A percentile compares a stretch with the other conserved stretches of the same genome.
phyloP scores from a whole-genome alignment of 2,329 filamentous ascomycete genomes.

The Fusarium poae region DNA sequence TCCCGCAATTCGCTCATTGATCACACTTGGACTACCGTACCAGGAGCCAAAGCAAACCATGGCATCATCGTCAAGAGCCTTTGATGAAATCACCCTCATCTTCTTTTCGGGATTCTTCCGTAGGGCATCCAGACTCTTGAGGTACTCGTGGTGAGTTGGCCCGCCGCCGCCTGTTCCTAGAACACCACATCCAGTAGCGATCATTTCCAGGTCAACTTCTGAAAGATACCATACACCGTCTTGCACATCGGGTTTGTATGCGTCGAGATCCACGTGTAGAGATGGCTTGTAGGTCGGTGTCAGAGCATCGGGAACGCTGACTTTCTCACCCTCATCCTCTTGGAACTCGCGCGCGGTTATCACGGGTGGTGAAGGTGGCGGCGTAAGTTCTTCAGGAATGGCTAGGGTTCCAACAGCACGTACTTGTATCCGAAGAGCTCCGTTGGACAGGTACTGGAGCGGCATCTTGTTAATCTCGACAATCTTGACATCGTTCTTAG shows the following conservation, averaged over 20 bases:
- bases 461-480: slow-evolving; percentile 61
- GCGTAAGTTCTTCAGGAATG: slow-evolving; percentile 47
- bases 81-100: slow-evolving; percentile 58
- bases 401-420: slow-evolving; percentile 53
- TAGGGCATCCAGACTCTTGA: slow-evolving; percentile 58
- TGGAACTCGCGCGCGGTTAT: slow-evolving; percentile 24
- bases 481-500: slow-evolving; percentile 55
- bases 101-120: slow-evolving; percentile 51
- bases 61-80: slow-evolving; percentile 55
- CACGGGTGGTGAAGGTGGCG: slow-evolving; percentile 40
- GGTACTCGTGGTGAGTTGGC: slow-evolving; percentile 58
- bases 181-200: slow-evolving; percentile 54
- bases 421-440: slow-evolving; percentile 53
- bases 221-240: slow-evolving; percentile 54
- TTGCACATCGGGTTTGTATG: slow-evolving; percentile 51
- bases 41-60: slow-evolving; percentile 59
- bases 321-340: slow-evolving; percentile 46
- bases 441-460: slow-evolving; percentile 54
- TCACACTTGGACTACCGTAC: slow-evolving; percentile 60
- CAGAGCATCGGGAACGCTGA: slow-evolving; percentile 49
- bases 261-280: slow-evolving; percentile 48
- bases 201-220: slow-evolving; percentile 54
- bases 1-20: slow-evolving; percentile 54
- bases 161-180: slow-evolving; percentile 57
- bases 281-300: slow-evolving; percentile 52